phyloP scores from a whole-genome alignment of 306 rosid species.

The Castanopsis chinensis region DNA sequence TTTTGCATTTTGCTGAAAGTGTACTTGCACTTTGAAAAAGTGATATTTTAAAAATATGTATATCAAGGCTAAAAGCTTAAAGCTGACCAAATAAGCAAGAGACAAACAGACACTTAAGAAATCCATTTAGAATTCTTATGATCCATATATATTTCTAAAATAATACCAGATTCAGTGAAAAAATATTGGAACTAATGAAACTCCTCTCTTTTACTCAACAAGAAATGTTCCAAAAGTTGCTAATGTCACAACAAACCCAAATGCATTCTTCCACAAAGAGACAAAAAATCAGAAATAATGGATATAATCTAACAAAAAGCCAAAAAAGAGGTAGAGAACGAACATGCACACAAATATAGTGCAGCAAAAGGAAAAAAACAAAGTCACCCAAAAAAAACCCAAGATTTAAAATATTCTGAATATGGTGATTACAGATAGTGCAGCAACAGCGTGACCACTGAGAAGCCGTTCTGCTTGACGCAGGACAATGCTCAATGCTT shows the following conservation, averaged over 20 bases:
- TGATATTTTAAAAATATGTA: no score
- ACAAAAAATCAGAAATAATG: neutral
- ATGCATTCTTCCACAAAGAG: neutral
- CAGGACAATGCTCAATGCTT: constrained; percentile 74
- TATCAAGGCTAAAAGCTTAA: no score
- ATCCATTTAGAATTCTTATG: no score
- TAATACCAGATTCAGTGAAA: no score
- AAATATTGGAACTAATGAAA: neutral
- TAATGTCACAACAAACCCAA: neutral
- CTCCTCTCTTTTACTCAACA: neutral
- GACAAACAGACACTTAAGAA: no score
- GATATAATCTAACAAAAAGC: neutral
- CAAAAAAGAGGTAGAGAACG: neutral
- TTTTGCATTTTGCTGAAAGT: no score
- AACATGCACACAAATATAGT: neutral
- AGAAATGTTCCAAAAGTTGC: neutral
- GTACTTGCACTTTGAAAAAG: no score
- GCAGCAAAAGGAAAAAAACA: constrained; percentile 2
- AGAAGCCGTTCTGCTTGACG: constrained; percentile 71
- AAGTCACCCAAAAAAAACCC: neutral
- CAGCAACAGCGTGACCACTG: constrained; percentile 65
- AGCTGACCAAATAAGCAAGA: no score
- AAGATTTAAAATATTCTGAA: constrained; percentile 11
- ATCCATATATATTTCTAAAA: no score
- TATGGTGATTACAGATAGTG: constrained; percentile 71